Conservation (phyloP, 2,329 filamentous ascomycete species). For the Daldinia eschscholtzii region DNA sequence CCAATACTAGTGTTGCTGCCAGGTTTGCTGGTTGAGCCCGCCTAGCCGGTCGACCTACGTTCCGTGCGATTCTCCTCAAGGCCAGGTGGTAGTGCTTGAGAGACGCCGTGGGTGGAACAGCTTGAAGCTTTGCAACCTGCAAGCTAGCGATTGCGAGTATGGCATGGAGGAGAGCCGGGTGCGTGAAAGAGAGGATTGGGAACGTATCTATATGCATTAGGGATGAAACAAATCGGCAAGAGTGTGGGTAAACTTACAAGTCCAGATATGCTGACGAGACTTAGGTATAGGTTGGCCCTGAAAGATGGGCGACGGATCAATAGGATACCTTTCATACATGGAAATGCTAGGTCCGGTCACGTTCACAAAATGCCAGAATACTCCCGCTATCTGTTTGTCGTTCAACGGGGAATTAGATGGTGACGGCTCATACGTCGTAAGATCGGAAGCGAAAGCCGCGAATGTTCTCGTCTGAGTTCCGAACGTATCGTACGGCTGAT, state of each 20-base stretch:
- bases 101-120: slow-evolving; percentile 79
- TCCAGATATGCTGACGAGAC: slow-evolving; percentile 75
- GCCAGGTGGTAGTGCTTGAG: slow-evolving; percentile 93
- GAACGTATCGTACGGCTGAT: slow-evolving; percentile 56
- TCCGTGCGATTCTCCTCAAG: slow-evolving; percentile 80
- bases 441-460: slow-evolving; percentile 61
- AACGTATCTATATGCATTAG: slow-evolving; percentile 73
- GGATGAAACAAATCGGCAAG: not conserved
- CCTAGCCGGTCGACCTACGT: slow-evolving; percentile 76
- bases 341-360: slow-evolving; percentile 89
- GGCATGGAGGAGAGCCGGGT: slow-evolving; percentile 89
- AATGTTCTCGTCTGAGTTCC: slow-evolving; percentile 64
- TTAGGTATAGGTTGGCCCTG: slow-evolving; percentile 70
- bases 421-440: slow-evolving; percentile 76
- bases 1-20: slow-evolving; percentile 87
- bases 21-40: slow-evolving; percentile 83
- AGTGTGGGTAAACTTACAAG: slow-evolving; percentile 49
- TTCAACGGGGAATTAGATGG: slow-evolving; percentile 78
- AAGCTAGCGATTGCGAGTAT: slow-evolving; percentile 89
- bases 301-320: slow-evolving; percentile 77
- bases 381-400: slow-evolving; percentile 81
- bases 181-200: slow-evolving; percentile 83
- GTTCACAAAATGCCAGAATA: slow-evolving; percentile 93
- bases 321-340: slow-evolving; percentile 85
- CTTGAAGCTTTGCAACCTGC: slow-evolving; percentile 87